These are phyloP conservation scores for Neohortaea acidophila DNA, from an alignment of 495 filamentous ascomycete genomes.

Conservation along the genomic window DNA sequence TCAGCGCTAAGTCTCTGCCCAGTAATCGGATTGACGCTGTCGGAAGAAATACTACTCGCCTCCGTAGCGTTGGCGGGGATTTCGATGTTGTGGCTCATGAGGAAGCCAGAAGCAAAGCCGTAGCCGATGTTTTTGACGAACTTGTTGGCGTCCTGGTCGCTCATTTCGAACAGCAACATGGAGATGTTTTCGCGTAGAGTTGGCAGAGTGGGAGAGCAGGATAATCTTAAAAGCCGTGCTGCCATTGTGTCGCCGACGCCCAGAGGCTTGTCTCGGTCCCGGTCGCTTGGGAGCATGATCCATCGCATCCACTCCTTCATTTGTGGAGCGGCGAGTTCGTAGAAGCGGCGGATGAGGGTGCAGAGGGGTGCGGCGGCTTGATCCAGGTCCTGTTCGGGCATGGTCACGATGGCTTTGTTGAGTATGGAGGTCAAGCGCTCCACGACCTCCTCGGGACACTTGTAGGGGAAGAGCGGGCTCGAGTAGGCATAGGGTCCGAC, in stretches of 20 bases:
- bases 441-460: constrained; percentile 43
- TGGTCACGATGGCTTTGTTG: constrained; percentile 43
- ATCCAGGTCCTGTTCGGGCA: constrained; percentile 54
- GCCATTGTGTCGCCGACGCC: constrained; percentile 61
- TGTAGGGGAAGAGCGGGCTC: constrained; percentile 44
- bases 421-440: constrained; percentile 61
- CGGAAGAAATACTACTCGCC: constrained; percentile 33
- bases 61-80: constrained; percentile 54
- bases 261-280: constrained; percentile 62
- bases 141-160: constrained; percentile 36
- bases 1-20: constrained; percentile 65
- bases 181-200: constrained; percentile 62
- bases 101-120: constrained; percentile 78
- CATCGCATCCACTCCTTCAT: constrained; percentile 47
- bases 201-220: constrained; percentile 51
- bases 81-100: constrained; percentile 65
- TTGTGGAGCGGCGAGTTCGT: constrained; percentile 52
- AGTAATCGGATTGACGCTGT: constrained; percentile 74
- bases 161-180: constrained; percentile 72
- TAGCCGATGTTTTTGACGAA: constrained; percentile 43
- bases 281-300: constrained; percentile 60
- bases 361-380: constrained; percentile 51
- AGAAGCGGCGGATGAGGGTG: constrained; percentile 52
- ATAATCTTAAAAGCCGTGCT: constrained; percentile 64
- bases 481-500: constrained; percentile 10